These are phyloP conservation scores for Metrosideros polymorpha DNA, from an alignment of 441 rosid genomes.

Conservation along the genomic window DNA sequence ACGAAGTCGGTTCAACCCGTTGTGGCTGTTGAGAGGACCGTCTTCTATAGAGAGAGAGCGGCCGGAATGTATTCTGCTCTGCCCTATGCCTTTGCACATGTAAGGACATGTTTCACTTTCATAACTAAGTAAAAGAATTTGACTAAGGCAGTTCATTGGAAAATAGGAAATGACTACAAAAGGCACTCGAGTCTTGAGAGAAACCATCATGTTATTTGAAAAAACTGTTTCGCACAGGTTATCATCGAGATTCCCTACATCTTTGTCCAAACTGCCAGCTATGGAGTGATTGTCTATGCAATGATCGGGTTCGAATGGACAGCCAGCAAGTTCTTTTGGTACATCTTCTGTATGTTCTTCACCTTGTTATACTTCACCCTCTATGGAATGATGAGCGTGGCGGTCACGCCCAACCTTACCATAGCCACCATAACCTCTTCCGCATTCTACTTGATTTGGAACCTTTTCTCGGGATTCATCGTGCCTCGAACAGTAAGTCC, in stretches of 20 bases:
- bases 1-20: conserved; percentile 51
- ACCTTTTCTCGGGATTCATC: conserved; percentile 60
- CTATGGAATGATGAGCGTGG: conserved; percentile 56
- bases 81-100: conserved; percentile 65
- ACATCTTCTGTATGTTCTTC: conserved; percentile 52
- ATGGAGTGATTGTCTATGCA: conserved; percentile 43
- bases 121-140: not conserved
- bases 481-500: conserved; percentile 54
- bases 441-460: conserved; percentile 55
- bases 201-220: not conserved
- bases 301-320: conserved; percentile 70
- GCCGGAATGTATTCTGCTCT: conserved; percentile 72
- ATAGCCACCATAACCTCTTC: conserved; percentile 44
- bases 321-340: conserved; percentile 61
- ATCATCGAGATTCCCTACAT: conserved; percentile 55
- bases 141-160: not conserved
- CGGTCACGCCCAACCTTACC: conserved; percentile 57
- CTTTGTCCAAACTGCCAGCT: conserved; percentile 33
- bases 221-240: conserved; percentile 21
- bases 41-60: conserved; percentile 65
- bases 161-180: not conserved
- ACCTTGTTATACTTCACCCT: conserved; percentile 64
- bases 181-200: not conserved
- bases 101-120: not conserved
- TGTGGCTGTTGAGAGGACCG: conserved; percentile 45